A percentile compares a stretch with the other conserved stretches of the same genome.
Conservation (phyloP, 352 stramenopile genomes). For the Peronosclerospora sorghi region DNA sequence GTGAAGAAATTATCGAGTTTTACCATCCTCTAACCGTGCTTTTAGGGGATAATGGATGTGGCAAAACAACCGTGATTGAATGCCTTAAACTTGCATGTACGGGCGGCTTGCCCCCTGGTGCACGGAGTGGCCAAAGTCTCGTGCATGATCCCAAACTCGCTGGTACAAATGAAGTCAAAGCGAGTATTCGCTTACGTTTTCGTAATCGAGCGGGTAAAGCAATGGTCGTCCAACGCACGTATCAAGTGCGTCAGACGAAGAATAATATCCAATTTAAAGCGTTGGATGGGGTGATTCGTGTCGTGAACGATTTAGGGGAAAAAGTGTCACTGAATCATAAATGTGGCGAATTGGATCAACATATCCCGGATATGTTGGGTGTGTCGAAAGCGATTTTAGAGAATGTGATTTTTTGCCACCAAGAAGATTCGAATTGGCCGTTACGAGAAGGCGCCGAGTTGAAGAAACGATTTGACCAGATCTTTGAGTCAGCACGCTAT, state of each 20-base stretch:
- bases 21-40: conserved; percentile 99
- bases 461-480: conserved; percentile 99
- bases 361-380: conserved; percentile 91
- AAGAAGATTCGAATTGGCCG: conserved; percentile 97
- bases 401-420: conserved; percentile 99
- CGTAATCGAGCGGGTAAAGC: conserved; percentile 80
- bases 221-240: conserved; percentile 90
- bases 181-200: conserved; percentile 86
- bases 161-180: conserved; percentile 87
- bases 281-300: conserved; percentile 91
- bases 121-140: conserved; percentile 86
- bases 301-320: conserved; percentile 85
- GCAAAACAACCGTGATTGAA: conserved; percentile 99
- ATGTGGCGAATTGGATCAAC: conserved; percentile 90
- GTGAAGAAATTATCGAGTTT: conserved; percentile 94
- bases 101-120: conserved; percentile 88
- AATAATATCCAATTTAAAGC: conserved; percentile 89
- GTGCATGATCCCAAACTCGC: conserved; percentile 94
- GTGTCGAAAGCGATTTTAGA: conserved; percentile 97
- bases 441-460: conserved; percentile 91
- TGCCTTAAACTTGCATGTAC: conserved; percentile 97
- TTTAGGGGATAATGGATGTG: conserved; percentile 91
- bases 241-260: conserved; percentile 92
- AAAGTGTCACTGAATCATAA: conserved; percentile 90
- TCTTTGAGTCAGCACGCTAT: conserved; percentile 98